phyloP scores from a whole-genome alignment of 1,284 basidiomycete species.

The Microbotryum saponariae region DNA sequence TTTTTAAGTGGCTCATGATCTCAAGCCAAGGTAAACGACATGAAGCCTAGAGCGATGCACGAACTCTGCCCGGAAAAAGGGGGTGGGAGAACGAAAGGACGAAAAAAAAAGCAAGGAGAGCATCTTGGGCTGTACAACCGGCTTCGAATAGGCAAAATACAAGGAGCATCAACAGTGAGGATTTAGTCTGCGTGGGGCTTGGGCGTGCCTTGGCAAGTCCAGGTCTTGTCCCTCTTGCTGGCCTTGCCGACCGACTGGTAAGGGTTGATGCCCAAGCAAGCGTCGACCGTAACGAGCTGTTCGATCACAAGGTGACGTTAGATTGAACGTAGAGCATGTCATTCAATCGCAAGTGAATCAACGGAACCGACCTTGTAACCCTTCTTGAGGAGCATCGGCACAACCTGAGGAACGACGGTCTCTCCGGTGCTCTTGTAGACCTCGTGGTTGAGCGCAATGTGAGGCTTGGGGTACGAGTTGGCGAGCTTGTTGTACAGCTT shows the following conservation, averaged over 20 bases:
- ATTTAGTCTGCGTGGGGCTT: not conserved
- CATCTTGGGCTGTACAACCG: too few relatives aligned
- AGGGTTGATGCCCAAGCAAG: constrained; percentile 30
- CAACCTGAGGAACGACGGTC: constrained; percentile 22
- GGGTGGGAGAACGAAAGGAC: too few relatives aligned
- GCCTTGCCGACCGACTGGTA: constrained; percentile 32
- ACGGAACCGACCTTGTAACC: constrained; percentile 17
- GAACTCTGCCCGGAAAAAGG: too few relatives aligned
- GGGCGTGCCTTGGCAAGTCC: constrained; percentile 20
- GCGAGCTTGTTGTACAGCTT: constrained; percentile 17
- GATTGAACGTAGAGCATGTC: too few relatives aligned
- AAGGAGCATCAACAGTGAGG: too few relatives aligned
- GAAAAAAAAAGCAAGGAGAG: too few relatives aligned
- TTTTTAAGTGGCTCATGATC: too few relatives aligned
- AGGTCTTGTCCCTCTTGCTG: constrained; percentile 24
- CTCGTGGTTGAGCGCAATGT: constrained; percentile 32
- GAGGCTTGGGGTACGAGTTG: constrained; percentile 3
- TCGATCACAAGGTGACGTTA: too few relatives aligned
- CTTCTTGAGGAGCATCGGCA: constrained; percentile 23
- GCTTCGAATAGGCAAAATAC: too few relatives aligned
- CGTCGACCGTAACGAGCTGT: constrained; percentile 26
- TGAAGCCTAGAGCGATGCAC: too few relatives aligned
- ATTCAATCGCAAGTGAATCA: too few relatives aligned
- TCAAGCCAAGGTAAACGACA: too few relatives aligned
- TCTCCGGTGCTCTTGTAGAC: constrained; percentile 20